Evolutionary conservation across 2,329 filamentous ascomycete genomes (phyloP), one percentile per base, ranked within the genome.

Genomic region (Diaporthe amygdali): DNA sequence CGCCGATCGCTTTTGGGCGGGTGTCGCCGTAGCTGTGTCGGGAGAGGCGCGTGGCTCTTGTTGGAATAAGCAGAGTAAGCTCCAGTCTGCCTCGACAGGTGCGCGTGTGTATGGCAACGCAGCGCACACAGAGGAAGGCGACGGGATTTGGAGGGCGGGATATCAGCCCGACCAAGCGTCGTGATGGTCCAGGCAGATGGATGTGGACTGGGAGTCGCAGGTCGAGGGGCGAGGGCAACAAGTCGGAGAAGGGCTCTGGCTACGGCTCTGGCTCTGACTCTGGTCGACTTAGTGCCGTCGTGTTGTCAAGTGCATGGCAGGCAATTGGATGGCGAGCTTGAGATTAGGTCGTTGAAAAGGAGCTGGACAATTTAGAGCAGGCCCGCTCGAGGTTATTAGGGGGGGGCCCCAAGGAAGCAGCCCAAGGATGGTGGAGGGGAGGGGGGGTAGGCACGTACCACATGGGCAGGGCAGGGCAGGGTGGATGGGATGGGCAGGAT

Each of bases 281-380:
- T 22, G 66, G 59, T 46, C 41, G 44, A 55, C 52, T 59, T 49
- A 41, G 41, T 59, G 41, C 30, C 17, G 15, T 68, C 55, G 66
- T 59, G 52, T 68, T n/a, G 66, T 56, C 41, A 22, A 59, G 66
- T 39, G 41, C 30, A 59, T 37, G 52, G 52, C n/a, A 49, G 44
- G 59, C 44, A 64, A 64, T 49, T 64, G 59, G 59, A 64, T 30
- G 59, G 30, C 59, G 8, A 27, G 59, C 59, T 64, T 64, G 59
- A 64, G 59, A 64, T 56, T 56, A 55, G 66, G 66, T 59, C 52
- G 66, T 68, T 52, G 56, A 71, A 71, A 71, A 71, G 70, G 70
- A 71, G 70, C 70, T 68, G 55, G 66, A 59, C 66, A 69, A 64
- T 71, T 69, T 71, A 69, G 52, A 69, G 66, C 49, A 69, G 70